phyloP scores from a whole-genome alignment of 2,329 filamentous ascomycete genomes.

The Calonectria hawksworthii region DNA sequence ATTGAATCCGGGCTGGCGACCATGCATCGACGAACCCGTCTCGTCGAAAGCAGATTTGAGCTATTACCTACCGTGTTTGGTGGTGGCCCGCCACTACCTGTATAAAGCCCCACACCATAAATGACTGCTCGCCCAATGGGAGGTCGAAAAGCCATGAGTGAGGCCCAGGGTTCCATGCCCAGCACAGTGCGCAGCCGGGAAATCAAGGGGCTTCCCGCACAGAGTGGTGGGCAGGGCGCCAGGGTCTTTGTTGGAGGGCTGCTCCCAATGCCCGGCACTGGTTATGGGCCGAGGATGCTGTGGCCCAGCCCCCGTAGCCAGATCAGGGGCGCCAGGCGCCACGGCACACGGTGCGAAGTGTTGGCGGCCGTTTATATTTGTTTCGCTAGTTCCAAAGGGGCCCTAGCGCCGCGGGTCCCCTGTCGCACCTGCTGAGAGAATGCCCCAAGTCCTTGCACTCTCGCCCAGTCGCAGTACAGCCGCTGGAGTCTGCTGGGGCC shows the following conservation, averaged over 20 bases:
- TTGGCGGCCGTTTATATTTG: constrained; percentile 37
- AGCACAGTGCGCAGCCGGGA: constrained; percentile 22
- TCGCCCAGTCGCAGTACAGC: constrained; percentile 32
- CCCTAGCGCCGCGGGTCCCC: constrained; percentile 38
- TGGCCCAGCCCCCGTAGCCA: neutral
- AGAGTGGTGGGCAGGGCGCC: constrained; percentile 12
- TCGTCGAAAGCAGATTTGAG: constrained; percentile 33
- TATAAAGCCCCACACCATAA: neutral
- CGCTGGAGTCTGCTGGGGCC: constrained; percentile 27
- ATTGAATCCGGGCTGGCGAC: constrained; percentile 37
- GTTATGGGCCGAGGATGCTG: neutral
- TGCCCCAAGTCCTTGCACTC: constrained; percentile 37
- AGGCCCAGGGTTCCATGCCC: neutral
- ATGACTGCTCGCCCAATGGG: neutral
- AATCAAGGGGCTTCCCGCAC: constrained; percentile 20
- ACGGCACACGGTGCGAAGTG: constrained; percentile 33
- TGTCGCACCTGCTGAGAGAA: constrained; percentile 36
- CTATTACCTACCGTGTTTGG: constrained; percentile 20
- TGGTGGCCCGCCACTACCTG: constrained; percentile 1
- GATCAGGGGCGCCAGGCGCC: constrained; percentile 38
- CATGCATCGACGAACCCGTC: constrained; percentile 22
- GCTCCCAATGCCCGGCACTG: neutral
- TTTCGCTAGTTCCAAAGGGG: constrained; percentile 44
- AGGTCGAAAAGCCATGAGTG: neutral
- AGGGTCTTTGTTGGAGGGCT: neutral